Base-by-base conservation (phyloP, 768 basidiomycete species). In the Boletus reticuloceps region DNA sequence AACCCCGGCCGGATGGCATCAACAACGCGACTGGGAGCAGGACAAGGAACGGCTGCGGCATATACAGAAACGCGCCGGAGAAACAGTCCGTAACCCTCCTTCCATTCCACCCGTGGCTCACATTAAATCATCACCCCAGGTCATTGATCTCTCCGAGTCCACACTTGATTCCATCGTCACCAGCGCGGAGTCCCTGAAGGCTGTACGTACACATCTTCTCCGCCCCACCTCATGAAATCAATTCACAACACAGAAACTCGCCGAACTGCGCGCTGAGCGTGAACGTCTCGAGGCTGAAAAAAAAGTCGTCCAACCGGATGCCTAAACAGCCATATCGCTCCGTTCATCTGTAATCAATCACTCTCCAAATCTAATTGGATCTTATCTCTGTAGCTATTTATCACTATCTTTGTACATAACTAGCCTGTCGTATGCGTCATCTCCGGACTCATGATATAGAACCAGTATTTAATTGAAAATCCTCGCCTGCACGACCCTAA, bases 111-210 rank as follows among this genome's bases (percentile, higher is more conserved):
- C 40, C 14, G 16, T 22, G 22, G 25, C 29, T 17, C 38, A 25
- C 45, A 16, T 42, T 39, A 41, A 49, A 27, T 20, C 20, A 13
- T 59, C n/a, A 5, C 22, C 44, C 27, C 44, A 59, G 88, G 79
- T 85, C 72, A 71, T 73, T 9, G 85, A 87, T 48, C 64, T 88
- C 54, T 87, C 87, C 3, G 88, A 89, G 65, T 76, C 79, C 16
- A 84, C 86, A 0, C 78, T 90, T 17, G 86, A 87, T 43, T 77
- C 79, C 20, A 77, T 88, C 41, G 67, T 88, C 48, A 65, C 69
- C 22, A 81, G 78, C 1, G 77, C 86, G 45, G 81, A 87, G 62
- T 71, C 77, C 32, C 71, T 89, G 51, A 88, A 85, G 71, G 72
- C 72, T 16, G 86, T 88, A 57, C 57, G 84, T 76, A 10, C 39